Base-by-base conservation (phyloP, 345 rosid genomes). In the Cardamine chenopodiifolia region DNA sequence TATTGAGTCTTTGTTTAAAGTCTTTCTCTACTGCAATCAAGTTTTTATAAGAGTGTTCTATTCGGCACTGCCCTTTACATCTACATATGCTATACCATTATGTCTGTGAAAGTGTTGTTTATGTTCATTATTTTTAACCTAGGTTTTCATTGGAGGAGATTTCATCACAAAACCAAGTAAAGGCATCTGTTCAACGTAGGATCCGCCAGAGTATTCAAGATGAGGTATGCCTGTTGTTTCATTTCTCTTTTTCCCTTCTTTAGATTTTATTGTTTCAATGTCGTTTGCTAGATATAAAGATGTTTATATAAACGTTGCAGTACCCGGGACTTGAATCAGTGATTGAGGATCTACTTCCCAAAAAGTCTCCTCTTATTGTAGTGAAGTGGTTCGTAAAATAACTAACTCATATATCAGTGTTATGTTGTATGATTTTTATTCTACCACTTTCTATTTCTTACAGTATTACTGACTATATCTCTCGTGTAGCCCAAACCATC, bases 141-240 rank as follows among this genome's bases (percentile, higher is more conserved):
- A 96, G 99, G 86, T 96, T 96, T 85, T 88, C 89, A 2, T 78
- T 82, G 8, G 98, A 96, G 81, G 99, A 96, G 9, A 90, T 96
- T 15, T 96, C 99, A 3, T 83, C 96, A 39, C 99, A 92, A 64
- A 96, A 96, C 82, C 99, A 96, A 87, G 97, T 96, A 40, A 96
- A 96, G 73, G 99, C 99, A 29, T 96, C 99, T 35, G 98, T 92
- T 44, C 99, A 96, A 74, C 86, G 99, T 11, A 92, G 80, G 82
- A 90, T 96, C 52, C 92, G 98, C 32, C 99, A 92, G 70, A 90
- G 98, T 79, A 96, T 92, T 64, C 97, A 89, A 14, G 99, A 96
- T 37, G 98, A 96, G 97, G 99, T 92, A 28, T 39, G 25, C 19
- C 2, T 53, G 25, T 6, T 78, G 23, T 31, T 45, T 0, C 34